Percentiles rank a stretch among this genome's conserved stretches.
phyloP scores from a whole-genome alignment of 1,139 yeast genomes.

The Hansenula lynferdii region DNA sequence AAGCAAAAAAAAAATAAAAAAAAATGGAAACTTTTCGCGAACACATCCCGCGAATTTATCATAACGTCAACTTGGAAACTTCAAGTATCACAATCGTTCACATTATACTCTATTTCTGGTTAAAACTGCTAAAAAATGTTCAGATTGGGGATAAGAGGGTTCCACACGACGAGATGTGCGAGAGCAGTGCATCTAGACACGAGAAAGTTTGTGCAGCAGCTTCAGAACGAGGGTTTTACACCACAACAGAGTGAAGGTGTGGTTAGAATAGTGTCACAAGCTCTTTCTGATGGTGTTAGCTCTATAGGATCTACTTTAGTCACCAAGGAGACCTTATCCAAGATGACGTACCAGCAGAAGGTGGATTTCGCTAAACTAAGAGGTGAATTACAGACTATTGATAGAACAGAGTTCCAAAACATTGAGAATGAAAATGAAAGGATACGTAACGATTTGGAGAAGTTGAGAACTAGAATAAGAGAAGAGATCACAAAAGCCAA shows the following conservation, averaged over 20 bases:
- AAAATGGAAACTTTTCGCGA: neutral
- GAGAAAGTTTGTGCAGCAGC: conserved; percentile 63
- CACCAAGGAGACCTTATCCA: conserved; percentile 73
- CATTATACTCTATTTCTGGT: no score
- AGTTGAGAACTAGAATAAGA: conserved; percentile 73
- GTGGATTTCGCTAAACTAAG: conserved; percentile 93
- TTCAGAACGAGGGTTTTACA: conserved; percentile 68
- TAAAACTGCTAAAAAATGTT: neutral
- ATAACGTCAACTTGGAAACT: no score
- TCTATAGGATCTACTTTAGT: conserved; percentile 75
- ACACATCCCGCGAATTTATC: neutral
- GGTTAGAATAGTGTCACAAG: conserved; percentile 66
- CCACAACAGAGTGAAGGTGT: conserved; percentile 79
- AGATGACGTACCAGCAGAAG: conserved; percentile 90
- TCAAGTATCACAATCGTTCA: no score
- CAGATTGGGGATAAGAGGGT: conserved; percentile 3
- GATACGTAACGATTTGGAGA: conserved; percentile 79
- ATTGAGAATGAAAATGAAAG: conserved; percentile 87
- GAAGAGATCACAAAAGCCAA: conserved; percentile 91
- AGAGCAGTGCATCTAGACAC: conserved; percentile 52
- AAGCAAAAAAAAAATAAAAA: no score
- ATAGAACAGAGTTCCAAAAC: conserved; percentile 77
- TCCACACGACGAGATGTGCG: neutral
- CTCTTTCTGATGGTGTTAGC: conserved; percentile 77
- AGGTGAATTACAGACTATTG: conserved; percentile 86